These are phyloP conservation scores for Mycocentrospora acerina DNA, from an alignment of 2,329 filamentous ascomycete genomes.

Conservation along the genomic window DNA sequence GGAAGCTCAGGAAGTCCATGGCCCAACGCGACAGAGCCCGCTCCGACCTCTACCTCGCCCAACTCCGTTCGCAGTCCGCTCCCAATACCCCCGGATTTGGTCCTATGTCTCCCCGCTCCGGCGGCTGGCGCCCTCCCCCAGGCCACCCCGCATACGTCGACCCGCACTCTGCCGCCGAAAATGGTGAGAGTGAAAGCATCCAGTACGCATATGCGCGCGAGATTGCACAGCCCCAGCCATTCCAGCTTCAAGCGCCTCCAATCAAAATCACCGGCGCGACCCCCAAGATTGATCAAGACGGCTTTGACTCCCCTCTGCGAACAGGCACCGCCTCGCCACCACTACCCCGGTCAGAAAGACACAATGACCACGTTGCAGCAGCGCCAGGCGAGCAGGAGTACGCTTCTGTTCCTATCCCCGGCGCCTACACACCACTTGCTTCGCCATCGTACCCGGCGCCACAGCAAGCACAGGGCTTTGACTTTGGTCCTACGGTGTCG, in stretches of 20 bases:
- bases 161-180: constrained; percentile 53
- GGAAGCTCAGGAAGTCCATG: constrained; percentile 95
- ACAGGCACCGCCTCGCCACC: constrained; percentile 42
- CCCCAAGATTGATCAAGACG: constrained; percentile 65
- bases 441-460: constrained; percentile 46
- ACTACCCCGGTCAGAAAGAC: constrained; percentile 46
- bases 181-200: constrained; percentile 48
- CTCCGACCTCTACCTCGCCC: constrained; percentile 86
- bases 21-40: constrained; percentile 90
- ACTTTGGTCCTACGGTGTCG: constrained; percentile 40
- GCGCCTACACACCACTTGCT: constrained; percentile 65
- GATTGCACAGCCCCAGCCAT: constrained; percentile 59
- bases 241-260: constrained; percentile 85
- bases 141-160: constrained; percentile 47
- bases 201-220: constrained; percentile 44
- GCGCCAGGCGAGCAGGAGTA: constrained; percentile 83
- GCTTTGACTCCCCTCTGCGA: constrained; percentile 54
- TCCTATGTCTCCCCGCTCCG: constrained; percentile 64
- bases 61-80: constrained; percentile 71
- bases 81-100: constrained; percentile 89
- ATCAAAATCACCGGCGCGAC: constrained; percentile 75
- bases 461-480: constrained; percentile 34
- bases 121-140: constrained; percentile 50
- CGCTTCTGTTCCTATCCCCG: constrained; percentile 83
- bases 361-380: constrained; percentile 66